Base-by-base conservation (phyloP, 345 rosid genomes). In the Heritiera fomes region DNA sequence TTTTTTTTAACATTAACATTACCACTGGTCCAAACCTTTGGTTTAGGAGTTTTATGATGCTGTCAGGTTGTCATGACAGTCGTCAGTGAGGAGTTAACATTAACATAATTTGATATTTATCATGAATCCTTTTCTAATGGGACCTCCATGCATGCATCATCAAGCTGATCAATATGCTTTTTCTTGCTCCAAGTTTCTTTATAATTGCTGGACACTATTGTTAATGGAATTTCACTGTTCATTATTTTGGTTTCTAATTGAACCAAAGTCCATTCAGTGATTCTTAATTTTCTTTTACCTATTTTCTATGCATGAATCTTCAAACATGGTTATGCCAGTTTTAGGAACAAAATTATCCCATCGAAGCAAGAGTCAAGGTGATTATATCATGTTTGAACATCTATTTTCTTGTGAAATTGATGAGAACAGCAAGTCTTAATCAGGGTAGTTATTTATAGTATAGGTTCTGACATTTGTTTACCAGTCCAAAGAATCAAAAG, bases 141-240 rank as follows among this genome's bases (percentile, higher is more conserved):
- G 79, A 20, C 82, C 85, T 72, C 81, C 60, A 73, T 55, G 76
- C 63, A 40, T 74, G 52, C 79, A 74, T 75, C 76, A 74, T 69
- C 76, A 41, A 68, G 65, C 45, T 40, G 63, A 49, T 79, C 68
- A 62, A 55, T 64, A 32, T 73, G 75, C 75, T 38, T 73, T 69
- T 72, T 67, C 47, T 20, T 74, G 79, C 62, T 65, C 41, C 75
- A 73, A 11, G 47, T 56, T 40, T 34, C 62, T 72, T 70, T 72
- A 49, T 52, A 15, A 32, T 52, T 17, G 18, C 58, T 59, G 53
- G 52, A 20, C 65, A 58, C 74, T 71, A 11, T 76, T 78, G 73
- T 45, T 75, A 78, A 77, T 84, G 78, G 84, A 75, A 64, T 73
- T 73, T 76, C 49, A 66, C 69, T 74, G 77, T 73, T 45, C 20